Evolutionary conservation across 257 asterid genomes (phyloP).

Genomic region (Coffea canephora): DNA sequence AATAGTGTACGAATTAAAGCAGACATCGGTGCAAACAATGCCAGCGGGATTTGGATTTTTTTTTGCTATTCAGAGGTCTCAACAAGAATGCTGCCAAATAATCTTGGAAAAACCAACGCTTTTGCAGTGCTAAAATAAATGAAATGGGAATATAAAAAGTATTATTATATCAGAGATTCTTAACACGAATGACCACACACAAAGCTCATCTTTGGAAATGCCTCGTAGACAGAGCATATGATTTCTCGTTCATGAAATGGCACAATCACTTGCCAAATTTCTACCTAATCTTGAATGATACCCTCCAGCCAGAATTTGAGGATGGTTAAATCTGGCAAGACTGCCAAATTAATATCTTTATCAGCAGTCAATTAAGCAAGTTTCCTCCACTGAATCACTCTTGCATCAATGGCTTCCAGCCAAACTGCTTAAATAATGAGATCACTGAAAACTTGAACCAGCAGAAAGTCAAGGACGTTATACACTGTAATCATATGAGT

Average conservation of each 20-base stretch:
- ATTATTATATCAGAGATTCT: conserved; percentile 22
- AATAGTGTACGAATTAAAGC: conserved; percentile 8
- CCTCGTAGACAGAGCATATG: conserved; percentile 21
- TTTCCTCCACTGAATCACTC: not conserved
- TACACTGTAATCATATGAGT: too few relatives aligned
- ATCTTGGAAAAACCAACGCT: conserved; percentile 11
- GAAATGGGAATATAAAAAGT: conserved; percentile 24
- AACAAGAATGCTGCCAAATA: conserved; percentile 15
- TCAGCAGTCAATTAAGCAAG: not conserved
- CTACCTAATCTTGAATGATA: not conserved
- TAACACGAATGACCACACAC: conserved; percentile 24
- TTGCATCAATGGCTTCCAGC: not conserved
- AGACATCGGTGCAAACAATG: not conserved
- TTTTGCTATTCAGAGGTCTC: not conserved
- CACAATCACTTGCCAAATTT: not conserved
- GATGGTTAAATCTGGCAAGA: not conserved
- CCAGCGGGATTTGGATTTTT: not conserved
- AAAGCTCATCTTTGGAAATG: conserved; percentile 24
- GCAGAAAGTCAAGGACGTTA: too few relatives aligned
- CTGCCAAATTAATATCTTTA: not conserved
- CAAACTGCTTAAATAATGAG: not conserved
- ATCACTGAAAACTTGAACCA: too few relatives aligned
- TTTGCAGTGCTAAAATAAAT: conserved; percentile 4
- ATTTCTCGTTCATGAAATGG: not conserved
- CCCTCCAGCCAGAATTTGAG: not conserved